Evolutionary conservation across 139 green algal species (phyloP), one percentile per base, ranked within the genome.

Genomic region (Micromonas commoda): DNA sequence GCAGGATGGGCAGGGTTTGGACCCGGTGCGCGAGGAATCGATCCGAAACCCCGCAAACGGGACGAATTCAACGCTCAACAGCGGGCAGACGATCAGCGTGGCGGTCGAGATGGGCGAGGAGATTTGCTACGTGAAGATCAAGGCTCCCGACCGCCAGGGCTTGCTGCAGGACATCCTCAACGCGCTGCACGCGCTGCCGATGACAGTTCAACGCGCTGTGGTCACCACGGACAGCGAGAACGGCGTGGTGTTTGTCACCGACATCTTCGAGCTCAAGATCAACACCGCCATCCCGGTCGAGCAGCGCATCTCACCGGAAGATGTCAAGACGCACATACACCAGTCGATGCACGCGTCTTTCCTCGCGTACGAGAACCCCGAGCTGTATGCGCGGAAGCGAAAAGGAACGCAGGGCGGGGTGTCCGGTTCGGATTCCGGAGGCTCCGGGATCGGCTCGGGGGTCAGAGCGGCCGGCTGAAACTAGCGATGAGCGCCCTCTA

Each of bases 111-210:
- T 69, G 34, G 32, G 24, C 19, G 5, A 31, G 3, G 26, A 35
- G 28, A 69, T 29, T 39, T 67, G 71, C 28, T 63, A 69, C 71
- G 6, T 78, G 20, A 78, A 38, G 13, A 16, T 78, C 6, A 32
- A 65, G 5, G 6, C 23, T 33, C 13, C 26, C 6, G 71, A 38
- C 33, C 26, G 52, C 23, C 38, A 29, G 5, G 35, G 39, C 6
- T 78, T 78, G 13, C 54, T 67, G 13, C n/a, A 5, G 76, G 26
- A 71, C 45, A 71, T 78, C 20, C 31, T 69, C 3, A n/a, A 5
- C 32, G 52, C 54, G 20, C n/a, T 60, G 9, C n/a, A 53, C 39
- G 31, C 28, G 6, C 52, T 78, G 26, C 71, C 39, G 9, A 33
- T 70, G 63, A 19, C 13, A 6, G 16, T 70, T 9, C 13, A 9